Evolutionary conservation across 2,329 filamentous ascomycete genomes (phyloP).

Genomic region (Xylariaceae sp.): DNA sequence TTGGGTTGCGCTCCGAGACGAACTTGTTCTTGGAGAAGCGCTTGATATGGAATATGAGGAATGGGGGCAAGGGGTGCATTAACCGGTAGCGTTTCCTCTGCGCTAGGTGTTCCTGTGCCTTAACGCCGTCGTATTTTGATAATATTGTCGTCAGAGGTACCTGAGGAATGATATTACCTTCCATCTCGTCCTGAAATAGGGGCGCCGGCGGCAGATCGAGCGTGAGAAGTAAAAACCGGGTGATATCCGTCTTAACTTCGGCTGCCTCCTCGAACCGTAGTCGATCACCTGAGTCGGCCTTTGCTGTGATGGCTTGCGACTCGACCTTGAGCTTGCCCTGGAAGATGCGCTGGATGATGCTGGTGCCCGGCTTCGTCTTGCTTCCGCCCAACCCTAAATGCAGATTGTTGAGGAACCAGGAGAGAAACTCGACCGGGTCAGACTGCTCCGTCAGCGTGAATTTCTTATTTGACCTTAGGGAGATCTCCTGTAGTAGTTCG

Average conservation of each 20-base stretch:
- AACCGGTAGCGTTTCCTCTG: constrained; percentile 86
- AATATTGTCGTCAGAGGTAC: constrained; percentile 79
- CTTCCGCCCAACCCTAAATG: constrained; percentile 88
- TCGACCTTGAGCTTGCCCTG: constrained; percentile 90
- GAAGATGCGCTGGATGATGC: constrained; percentile 87
- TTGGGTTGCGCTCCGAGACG: constrained; percentile 90
- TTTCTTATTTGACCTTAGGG: constrained; percentile 82
- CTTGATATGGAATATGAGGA: constrained; percentile 91
- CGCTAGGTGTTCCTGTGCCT: constrained; percentile 81
- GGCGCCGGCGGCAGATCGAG: constrained; percentile 88
- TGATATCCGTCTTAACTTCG: constrained; percentile 69
- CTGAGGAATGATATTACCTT: constrained; percentile 94
- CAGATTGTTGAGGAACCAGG: constrained; percentile 95
- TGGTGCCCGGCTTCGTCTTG: constrained; percentile 77
- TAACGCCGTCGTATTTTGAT: constrained; percentile 86
- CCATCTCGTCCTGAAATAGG: constrained; percentile 90
- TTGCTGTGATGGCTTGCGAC: constrained; percentile 88
- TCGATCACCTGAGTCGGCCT: constrained; percentile 80
- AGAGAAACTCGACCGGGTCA: constrained; percentile 92
- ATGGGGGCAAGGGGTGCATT: constrained; percentile 85
- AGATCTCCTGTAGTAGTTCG: constrained; percentile 92
- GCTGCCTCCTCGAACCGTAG: constrained; percentile 90
- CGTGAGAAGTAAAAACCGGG: constrained; percentile 85
- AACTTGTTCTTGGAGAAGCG: constrained; percentile 97
- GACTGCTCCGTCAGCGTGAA: constrained; percentile 89